Evolutionary conservation across 352 stramenopile species (phyloP), one percentile per base, ranked within the genome.

Genomic region (Globisporangium spinosum): DNA sequence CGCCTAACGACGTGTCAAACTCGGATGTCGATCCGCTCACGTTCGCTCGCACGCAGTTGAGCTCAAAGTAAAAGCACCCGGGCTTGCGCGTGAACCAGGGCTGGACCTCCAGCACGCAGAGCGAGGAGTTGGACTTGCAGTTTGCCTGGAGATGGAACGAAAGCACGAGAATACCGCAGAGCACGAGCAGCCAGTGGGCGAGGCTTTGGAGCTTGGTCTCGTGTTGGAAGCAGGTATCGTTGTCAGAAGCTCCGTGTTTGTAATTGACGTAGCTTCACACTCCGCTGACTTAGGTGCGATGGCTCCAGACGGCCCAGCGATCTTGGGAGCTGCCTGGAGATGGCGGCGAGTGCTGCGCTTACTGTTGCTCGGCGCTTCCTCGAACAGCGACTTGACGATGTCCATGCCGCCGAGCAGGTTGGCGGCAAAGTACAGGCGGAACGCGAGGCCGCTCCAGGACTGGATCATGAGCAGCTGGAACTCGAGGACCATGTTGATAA

Each of bases 381-480:
- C 63, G 1, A 77, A 9, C 0, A 83, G 40, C n/a, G 51, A 62
- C 32, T 83, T 83, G 64, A 81, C 65, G 20, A 74, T 72, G 22
- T 73, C 71, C 58, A 80, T 71, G 15, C 71, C 78, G 20, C 13
- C 62, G 1, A 87, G 38, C 58, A 81, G 63, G 25, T 75, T 74
- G 2, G 76, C n/a, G 1, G 70, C 72, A 22, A 87, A 87, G 0
- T 82, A 38, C 2, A 84, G 27, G 3, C 73, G 69, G 58, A 72
- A 77, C 15, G 57, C 51, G 0, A 81, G 64, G 40, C 83, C 76
- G 6, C 62, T 17, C 67, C 70, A 83, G 7, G 77, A 85, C 0
- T 56, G 29, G 2, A 88, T 68, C 20, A 86, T 40, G 5, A 68
- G 53, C 53, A 68, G 25, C 17, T 54, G 53, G n/a, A 40, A 49